These are phyloP conservation scores for Malassezia furfur DNA, from an alignment of 1,284 basidiomycete genomes.

Conservation along the genomic window DNA sequence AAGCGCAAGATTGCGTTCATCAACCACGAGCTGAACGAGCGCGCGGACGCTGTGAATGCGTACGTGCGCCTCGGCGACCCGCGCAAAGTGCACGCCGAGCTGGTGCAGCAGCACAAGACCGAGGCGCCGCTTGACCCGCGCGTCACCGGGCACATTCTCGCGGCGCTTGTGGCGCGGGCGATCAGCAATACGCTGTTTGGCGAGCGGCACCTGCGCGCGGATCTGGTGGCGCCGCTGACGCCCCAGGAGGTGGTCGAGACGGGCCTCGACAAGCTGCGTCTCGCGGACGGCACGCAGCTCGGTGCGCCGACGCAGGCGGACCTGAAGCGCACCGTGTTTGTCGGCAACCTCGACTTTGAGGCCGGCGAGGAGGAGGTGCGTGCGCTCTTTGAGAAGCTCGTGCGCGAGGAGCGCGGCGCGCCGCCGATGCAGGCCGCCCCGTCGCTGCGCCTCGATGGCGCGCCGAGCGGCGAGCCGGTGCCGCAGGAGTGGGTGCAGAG, in stretches of 20 bases:
- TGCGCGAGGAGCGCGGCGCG: slow-evolving; percentile 65
- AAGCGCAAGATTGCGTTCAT: slow-evolving; percentile 94
- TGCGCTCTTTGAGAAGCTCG: slow-evolving; percentile 70
- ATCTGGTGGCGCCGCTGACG: slow-evolving; percentile 33
- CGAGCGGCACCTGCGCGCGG: slow-evolving; percentile 52
- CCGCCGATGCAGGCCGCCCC: slow-evolving; percentile 13
- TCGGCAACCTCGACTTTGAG: slow-evolving; percentile 86
- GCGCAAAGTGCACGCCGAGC: slow-evolving; percentile 11
- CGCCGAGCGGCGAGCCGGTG: slow-evolving; percentile 18
- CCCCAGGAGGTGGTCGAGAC: slow-evolving; percentile 29
- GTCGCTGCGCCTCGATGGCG: slow-evolving; percentile 15
- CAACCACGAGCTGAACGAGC: slow-evolving; percentile 58
- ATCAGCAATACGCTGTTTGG: slow-evolving; percentile 67
- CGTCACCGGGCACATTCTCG: slow-evolving; percentile 54
- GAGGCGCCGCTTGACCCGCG: slow-evolving; percentile 15
- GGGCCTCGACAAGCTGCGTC: slow-evolving; percentile 34
- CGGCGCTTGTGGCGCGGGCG: slow-evolving; percentile 56
- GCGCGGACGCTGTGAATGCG: slow-evolving; percentile 39
- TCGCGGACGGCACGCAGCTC: slow-evolving; percentile 24
- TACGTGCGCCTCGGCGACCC: slow-evolving; percentile 41
- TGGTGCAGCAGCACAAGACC: background rate
- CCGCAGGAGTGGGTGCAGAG: slow-evolving; percentile 61
- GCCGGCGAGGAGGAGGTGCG: slow-evolving; percentile 81
- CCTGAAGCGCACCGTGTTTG: slow-evolving; percentile 67
- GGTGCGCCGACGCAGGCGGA: slow-evolving; percentile 27